Evolutionary conservation across 148 eudicot genomes (phyloP).

Genomic region (Rhododendron henanense): DNA sequence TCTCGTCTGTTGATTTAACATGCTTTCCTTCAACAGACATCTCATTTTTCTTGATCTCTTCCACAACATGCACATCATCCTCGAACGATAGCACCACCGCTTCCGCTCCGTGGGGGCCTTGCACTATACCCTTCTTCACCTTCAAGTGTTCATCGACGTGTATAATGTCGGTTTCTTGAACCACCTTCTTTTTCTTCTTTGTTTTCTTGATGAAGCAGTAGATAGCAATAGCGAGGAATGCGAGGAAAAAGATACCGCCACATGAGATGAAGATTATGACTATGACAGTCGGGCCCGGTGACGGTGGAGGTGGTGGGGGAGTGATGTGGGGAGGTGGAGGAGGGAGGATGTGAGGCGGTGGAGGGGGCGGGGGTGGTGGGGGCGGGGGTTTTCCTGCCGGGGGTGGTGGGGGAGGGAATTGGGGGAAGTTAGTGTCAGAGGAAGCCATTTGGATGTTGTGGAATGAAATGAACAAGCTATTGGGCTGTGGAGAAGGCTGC

Average conservation of each 20-base stretch:
- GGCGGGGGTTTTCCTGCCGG: conserved; percentile 22
- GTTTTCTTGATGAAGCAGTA: conserved; percentile 57
- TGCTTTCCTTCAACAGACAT: conserved; percentile 20
- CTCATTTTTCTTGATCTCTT: conserved; percentile 40
- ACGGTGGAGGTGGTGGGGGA: conserved; percentile 30
- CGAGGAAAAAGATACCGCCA: conserved; percentile 59
- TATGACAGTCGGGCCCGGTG: conserved; percentile 41
- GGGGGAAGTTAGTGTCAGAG: conserved; percentile 23
- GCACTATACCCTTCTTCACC: conserved; percentile 42
- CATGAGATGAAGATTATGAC: conserved; percentile 44
- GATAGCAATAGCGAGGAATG: conserved; percentile 43
- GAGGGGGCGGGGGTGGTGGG: conserved; percentile 25
- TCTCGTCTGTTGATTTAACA: conserved; percentile 28
- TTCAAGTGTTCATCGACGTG: conserved; percentile 39
- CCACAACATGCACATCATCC: conserved; percentile 58
- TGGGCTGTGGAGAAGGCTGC: conserved; percentile 1
- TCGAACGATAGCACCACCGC: conserved; percentile 41
- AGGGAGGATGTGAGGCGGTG: conserved; percentile 16
- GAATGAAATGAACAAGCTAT: background rate
- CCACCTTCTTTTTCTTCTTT: conserved; percentile 37
- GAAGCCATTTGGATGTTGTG: conserved; percentile 15
- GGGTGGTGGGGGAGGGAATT: conserved; percentile 31
- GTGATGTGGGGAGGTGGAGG: conserved; percentile 28
- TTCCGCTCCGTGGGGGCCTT: conserved; percentile 64
- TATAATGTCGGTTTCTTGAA: conserved; percentile 37